Conservation (phyloP, 768 basidiomycete species). For the Grammothele lineata region DNA sequence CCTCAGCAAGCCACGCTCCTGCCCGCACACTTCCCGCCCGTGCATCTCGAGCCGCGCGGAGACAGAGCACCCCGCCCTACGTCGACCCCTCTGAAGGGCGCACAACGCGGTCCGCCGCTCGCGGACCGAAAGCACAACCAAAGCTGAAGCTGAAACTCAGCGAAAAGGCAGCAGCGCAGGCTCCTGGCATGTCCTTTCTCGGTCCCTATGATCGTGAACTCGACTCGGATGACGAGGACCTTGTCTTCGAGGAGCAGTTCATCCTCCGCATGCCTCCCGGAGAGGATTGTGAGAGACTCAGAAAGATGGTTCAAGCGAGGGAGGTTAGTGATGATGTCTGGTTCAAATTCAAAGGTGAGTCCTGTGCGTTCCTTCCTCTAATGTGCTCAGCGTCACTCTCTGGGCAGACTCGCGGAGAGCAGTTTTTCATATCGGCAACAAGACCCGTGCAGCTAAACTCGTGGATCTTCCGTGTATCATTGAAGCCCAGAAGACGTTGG, state of each 20-base stretch:
- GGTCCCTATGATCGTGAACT: constrained; percentile 92
- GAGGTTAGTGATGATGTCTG: constrained; percentile 80
- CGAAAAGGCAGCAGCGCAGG: constrained; percentile 75
- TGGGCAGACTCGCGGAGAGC: constrained; percentile 82
- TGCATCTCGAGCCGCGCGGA: constrained; percentile 14
- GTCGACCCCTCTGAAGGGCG: constrained; percentile 21
- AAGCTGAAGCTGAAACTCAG: constrained; percentile 88
- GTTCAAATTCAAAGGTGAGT: constrained; percentile 95
- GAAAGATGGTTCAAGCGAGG: constrained; percentile 76
- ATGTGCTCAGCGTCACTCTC: background rate
- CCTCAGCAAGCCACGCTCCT: constrained; percentile 10
- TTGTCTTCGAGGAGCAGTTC: constrained; percentile 97
- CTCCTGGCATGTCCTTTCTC: constrained; percentile 83
- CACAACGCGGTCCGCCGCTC: constrained; percentile 22
- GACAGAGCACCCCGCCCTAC: constrained; percentile 18
- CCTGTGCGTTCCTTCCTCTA: background rate
- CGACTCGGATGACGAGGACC: constrained; percentile 92
- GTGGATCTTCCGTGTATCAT: constrained; percentile 94
- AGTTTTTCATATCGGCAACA: constrained; percentile 80
- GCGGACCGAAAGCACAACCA: constrained; percentile 35
- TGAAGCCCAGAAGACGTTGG: constrained; percentile 93
- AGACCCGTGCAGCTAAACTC: constrained; percentile 83
- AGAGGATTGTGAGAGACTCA: constrained; percentile 72
- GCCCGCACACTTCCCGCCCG: constrained; percentile 15
- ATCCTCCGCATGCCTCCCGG: constrained; percentile 86